Base-by-base conservation (phyloP, 768 basidiomycete species). In the Russula compacta region DNA sequence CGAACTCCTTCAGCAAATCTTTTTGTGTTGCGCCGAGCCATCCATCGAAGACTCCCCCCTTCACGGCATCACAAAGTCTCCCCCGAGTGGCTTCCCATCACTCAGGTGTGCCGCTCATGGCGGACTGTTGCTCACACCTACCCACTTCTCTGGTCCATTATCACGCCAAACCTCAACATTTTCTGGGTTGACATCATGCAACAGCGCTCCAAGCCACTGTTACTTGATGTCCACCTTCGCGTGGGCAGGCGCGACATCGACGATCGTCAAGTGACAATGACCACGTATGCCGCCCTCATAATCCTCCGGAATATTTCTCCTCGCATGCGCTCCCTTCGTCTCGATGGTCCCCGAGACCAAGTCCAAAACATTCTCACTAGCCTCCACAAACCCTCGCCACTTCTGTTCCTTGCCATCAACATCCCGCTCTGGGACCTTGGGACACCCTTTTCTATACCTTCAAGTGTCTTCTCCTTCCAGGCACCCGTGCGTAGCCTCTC, bases 61-160 rank as follows among this genome's bases (percentile, higher is more conserved):
- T 33, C 32, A n/a, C 24, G 3, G 17, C 40, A 52, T 61, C 43
- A 39, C 24, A 52, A 51, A 38, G 33, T 46, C 35, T 52, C 42
- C 35, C 55, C 55, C 14, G 58, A 54, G 6, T 63, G 61, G 61
- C 56, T 63, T 43, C 51, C 58, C 14, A 59, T 63, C 52, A 63
- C 61, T 9, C 61, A 60, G 24, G 58, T 60, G 21, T 63, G 58
- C 43, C 56, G 39, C 11, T n/a, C 32, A 19, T 63, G 61, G 61
- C 51, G 61, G 12, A 33, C 38, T 8, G 33, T 54, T 14, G 17
- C 58, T 2, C 50, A 59, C 53, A 24, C 36, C 6, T 32, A 46
- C 32, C 56, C 61, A 12, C 42, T n/a, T 10, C 51, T 54, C 40
- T 63, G 61, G 61, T 21, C 61, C 39, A 35, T n/a, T 6, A 63